Conservation (phyloP, 352 stramenopile genomes). For the Globisporangium alternatum region DNA sequence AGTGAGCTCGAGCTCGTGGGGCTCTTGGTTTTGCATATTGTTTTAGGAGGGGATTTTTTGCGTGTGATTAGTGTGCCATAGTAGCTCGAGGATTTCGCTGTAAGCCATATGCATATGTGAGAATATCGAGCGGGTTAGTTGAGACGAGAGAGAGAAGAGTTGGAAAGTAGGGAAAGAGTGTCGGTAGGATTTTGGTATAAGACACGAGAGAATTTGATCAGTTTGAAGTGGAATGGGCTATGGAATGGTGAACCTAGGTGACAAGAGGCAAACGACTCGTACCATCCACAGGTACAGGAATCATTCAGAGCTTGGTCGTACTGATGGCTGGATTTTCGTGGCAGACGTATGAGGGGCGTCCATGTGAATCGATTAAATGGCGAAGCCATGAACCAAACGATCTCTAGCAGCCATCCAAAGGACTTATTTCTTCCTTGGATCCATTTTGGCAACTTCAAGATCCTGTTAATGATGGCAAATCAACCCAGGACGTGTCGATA, state of each 20-base stretch:
- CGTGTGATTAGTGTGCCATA: constrained; percentile 3
- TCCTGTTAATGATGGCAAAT: not conserved
- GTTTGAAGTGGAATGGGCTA: not conserved
- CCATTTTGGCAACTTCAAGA: constrained; percentile 4
- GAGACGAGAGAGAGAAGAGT: not conserved
- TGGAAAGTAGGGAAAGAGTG: not conserved
- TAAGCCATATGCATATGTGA: constrained; percentile 17
- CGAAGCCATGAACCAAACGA: not conserved
- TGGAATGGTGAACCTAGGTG: not conserved
- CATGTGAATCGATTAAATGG: not conserved
- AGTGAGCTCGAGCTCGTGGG: not conserved
- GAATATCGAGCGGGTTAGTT: not conserved
- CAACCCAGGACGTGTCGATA: not conserved
- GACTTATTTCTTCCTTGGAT: not conserved
- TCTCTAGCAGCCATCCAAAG: not conserved
- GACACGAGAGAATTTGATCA: not conserved
- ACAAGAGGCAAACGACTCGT: not conserved
- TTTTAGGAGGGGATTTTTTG: not conserved
- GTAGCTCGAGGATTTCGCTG: constrained; percentile 5
- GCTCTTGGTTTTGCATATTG: not conserved
- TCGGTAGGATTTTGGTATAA: constrained; percentile 6
- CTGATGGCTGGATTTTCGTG: too few relatives aligned
- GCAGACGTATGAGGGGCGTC: too few relatives aligned
- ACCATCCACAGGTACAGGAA: too few relatives aligned
- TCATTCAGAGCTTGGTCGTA: too few relatives aligned